phyloP scores from a whole-genome alignment of 805 yeast species.

The Lachancea dasiensis region DNA sequence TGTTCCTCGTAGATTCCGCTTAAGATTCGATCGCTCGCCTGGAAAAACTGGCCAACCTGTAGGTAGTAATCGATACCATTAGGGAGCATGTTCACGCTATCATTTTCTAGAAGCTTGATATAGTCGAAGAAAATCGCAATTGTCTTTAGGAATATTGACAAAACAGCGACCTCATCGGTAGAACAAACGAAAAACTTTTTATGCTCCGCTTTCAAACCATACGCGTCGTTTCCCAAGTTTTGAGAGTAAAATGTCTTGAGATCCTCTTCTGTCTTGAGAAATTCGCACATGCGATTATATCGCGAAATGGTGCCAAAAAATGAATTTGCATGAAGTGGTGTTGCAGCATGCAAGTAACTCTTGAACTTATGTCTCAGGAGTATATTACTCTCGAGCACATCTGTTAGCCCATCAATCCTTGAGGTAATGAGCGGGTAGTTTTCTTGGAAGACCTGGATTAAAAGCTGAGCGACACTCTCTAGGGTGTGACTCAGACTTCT shows the following conservation, averaged over 20 bases:
- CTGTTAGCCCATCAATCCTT: constrained; percentile 1
- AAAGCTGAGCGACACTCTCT: constrained; percentile 7
- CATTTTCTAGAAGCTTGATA: background rate
- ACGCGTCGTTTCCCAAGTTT: background rate
- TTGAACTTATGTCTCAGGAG: background rate
- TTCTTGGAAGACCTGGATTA: constrained; percentile 2
- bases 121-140: background rate
- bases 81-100: background rate
- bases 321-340: background rate
- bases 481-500: constrained; percentile 5
- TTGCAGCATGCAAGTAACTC: background rate
- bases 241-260: background rate
- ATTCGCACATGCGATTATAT: background rate
- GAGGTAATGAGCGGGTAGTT: background rate
- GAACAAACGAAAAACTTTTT: constrained; percentile 1
- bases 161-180: background rate
- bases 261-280: constrained; percentile 1
- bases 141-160: background rate
- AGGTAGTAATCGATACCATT: constrained; percentile 9
- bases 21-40: constrained; percentile 8
- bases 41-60: constrained; percentile 11
- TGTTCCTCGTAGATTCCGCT: constrained; percentile 10
- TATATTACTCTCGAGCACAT: background rate
- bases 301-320: background rate
- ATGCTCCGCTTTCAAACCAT: background rate